These are phyloP conservation scores for Sisymbrium irio DNA, from an alignment of 345 rosid genomes.

Conservation along the genomic window DNA sequence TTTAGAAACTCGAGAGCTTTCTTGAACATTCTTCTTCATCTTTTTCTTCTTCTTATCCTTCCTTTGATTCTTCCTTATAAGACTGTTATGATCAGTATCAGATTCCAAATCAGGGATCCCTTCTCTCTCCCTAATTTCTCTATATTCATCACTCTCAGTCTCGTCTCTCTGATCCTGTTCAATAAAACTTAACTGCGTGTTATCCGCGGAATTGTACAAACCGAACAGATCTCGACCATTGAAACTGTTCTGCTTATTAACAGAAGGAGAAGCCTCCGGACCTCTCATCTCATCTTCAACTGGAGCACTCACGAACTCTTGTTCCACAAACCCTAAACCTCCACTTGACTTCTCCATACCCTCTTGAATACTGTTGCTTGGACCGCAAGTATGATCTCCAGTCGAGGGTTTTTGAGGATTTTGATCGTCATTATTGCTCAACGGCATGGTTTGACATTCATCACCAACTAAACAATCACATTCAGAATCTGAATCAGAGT, in stretches of 20 bases:
- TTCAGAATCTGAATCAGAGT: conserved; percentile 4
- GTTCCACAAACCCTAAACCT: conserved; percentile 2
- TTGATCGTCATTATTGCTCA: neutral
- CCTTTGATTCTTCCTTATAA: conserved; percentile 2
- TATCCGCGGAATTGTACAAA: neutral
- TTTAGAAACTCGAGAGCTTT: neutral
- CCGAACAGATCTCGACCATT: conserved; percentile 5
- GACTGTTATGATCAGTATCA: conserved; percentile 13
- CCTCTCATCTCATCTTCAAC: neutral
- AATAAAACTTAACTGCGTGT: neutral
- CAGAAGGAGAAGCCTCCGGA: neutral
- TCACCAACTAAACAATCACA: conserved; percentile 6
- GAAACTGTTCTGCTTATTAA: neutral
- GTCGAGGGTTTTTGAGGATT: neutral
- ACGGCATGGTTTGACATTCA: neutral
- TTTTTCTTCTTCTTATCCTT: conserved; percentile 19
- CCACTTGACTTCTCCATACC: conserved; percentile 6
- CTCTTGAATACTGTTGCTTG: conserved; percentile 1
- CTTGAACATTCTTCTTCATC: neutral
- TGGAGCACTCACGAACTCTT: neutral
- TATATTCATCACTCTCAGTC: conserved; percentile 11
- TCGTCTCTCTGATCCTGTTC: conserved; percentile 13
- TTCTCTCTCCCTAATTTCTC: conserved; percentile 32
- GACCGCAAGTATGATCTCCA: conserved; percentile 3
- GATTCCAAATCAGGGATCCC: conserved; percentile 41